Percentiles rank a stretch among this genome's conserved stretches.
Evolutionary conservation across 306 rosid genomes (phyloP).

Genomic region (Sesbania bispinosa): DNA sequence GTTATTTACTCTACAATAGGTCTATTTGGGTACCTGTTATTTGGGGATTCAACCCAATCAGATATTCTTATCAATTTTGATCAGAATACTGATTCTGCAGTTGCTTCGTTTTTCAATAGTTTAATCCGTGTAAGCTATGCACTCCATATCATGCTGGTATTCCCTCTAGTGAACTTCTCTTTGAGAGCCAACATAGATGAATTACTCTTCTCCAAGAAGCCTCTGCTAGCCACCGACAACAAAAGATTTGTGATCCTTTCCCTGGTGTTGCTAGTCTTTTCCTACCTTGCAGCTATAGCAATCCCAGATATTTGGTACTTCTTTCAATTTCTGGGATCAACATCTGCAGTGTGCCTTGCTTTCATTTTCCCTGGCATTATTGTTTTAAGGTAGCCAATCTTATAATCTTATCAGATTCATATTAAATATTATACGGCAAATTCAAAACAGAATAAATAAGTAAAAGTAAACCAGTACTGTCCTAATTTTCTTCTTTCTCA

Average conservation of each 20-base stretch:
- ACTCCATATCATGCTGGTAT: slow-evolving; percentile 80
- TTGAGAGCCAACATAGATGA: slow-evolving; percentile 82
- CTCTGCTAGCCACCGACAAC: slow-evolving; percentile 51
- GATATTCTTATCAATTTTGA: slow-evolving; percentile 87
- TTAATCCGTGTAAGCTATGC: slow-evolving; percentile 85
- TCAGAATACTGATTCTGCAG: slow-evolving; percentile 45
- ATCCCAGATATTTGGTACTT: slow-evolving; percentile 87
- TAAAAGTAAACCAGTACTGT: too few relatives aligned
- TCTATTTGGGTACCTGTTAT: slow-evolving; percentile 80
- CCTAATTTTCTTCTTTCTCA: slow-evolving; percentile 7
- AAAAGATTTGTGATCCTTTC: slow-evolving; percentile 70
- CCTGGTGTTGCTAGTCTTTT: slow-evolving; percentile 45
- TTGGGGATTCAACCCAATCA: slow-evolving; percentile 74
- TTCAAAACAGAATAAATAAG: too few relatives aligned
- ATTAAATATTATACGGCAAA: too few relatives aligned
- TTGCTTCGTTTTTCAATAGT: slow-evolving; percentile 60
- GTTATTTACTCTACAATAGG: slow-evolving; percentile 64
- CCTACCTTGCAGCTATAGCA: slow-evolving; percentile 78
- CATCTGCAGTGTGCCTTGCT: slow-evolving; percentile 78
- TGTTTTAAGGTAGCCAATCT: slow-evolving; percentile 61
- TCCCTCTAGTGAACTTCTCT: slow-evolving; percentile 80
- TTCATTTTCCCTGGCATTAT: slow-evolving; percentile 84
- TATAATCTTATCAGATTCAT: neutral
- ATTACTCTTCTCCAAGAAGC: slow-evolving; percentile 58
- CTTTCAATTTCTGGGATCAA: slow-evolving; percentile 87